Percentiles rank a stretch among this genome's conserved stretches.
These are phyloP conservation scores for Elongisporangium prolatum DNA, from an alignment of 352 stramenopile species.

Conservation along the genomic window DNA sequence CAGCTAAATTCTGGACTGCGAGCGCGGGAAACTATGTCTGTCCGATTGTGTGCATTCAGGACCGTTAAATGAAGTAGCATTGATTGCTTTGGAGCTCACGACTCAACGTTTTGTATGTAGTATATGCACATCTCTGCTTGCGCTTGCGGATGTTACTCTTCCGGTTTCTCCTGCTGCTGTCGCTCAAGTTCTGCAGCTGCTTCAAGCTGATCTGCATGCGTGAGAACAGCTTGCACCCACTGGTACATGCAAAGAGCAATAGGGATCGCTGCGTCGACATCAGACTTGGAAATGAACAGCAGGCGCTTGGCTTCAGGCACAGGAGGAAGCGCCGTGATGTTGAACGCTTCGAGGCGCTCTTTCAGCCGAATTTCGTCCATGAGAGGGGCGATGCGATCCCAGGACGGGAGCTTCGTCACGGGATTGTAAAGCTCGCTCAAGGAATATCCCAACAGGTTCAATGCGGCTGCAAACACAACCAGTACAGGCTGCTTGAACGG, in stretches of 20 bases:
- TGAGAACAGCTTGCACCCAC: conserved; percentile 49
- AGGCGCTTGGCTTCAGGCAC: conserved; percentile 34
- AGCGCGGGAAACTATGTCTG: too few species aligned
- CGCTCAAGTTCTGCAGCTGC: conserved; percentile 27
- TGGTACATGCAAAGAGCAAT: conserved; percentile 45
- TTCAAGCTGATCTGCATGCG: conserved; percentile 49
- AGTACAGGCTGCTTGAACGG: conserved; percentile 56
- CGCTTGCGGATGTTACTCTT: conserved; percentile 1
- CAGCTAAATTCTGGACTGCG: too few species aligned
- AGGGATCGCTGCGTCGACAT: conserved; percentile 41
- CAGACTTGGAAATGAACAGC: conserved; percentile 43
- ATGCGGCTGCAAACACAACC: conserved; percentile 35
- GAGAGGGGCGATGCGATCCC: conserved; percentile 54
- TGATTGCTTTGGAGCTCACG: background rate
- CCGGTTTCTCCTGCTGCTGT: conserved; percentile 31
- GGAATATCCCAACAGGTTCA: conserved; percentile 44
- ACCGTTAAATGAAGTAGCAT: background rate
- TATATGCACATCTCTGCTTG: background rate
- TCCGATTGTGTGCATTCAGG: background rate
- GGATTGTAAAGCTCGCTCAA: conserved; percentile 37
- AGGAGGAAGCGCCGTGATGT: conserved; percentile 5
- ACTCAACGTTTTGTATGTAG: background rate
- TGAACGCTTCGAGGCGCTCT: conserved; percentile 26
- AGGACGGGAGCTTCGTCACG: conserved; percentile 50
- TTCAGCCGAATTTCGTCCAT: conserved; percentile 32